These are phyloP conservation scores for Monosporascus sp. DNA, from an alignment of 2,329 filamentous ascomycete species.

Conservation along the genomic window DNA sequence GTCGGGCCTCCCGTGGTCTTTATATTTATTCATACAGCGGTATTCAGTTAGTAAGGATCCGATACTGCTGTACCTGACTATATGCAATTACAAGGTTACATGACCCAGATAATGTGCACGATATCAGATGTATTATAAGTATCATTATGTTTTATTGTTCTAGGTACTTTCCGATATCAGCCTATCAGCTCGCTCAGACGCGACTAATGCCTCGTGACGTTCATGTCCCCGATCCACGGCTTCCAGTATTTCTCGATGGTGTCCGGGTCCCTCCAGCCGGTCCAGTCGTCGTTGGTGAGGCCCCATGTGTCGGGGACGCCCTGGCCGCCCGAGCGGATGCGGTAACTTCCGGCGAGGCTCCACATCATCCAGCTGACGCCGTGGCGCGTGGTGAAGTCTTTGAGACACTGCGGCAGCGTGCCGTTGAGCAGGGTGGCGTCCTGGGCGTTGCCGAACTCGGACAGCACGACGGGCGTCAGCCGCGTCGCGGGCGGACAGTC, in stretches of 20 bases:
- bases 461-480: slow-evolving; percentile 41
- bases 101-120: too few species aligned
- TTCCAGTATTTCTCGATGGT: slow-evolving; percentile 45
- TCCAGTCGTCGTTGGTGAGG: slow-evolving; percentile 41
- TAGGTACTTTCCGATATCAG: neutral
- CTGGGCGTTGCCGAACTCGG: slow-evolving; percentile 42
- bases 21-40: too few species aligned
- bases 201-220: slow-evolving; percentile 16
- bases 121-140: too few species aligned
- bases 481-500: slow-evolving; percentile 32
- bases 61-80: too few species aligned
- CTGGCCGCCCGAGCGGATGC: slow-evolving; percentile 39
- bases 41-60: too few species aligned
- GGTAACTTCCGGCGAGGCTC: slow-evolving; percentile 42
- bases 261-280: slow-evolving; percentile 38
- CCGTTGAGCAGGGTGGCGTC: slow-evolving; percentile 35
- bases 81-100: too few species aligned
- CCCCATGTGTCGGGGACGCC: slow-evolving; percentile 44
- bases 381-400: slow-evolving; percentile 38
- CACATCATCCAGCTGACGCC: slow-evolving; percentile 45
- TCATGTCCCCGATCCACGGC: slow-evolving; percentile 43
- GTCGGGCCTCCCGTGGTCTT: too few species aligned
- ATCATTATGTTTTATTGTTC: too few species aligned
- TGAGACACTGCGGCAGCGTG: slow-evolving; percentile 41
- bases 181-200: neutral